Conservation (phyloP, 2,329 filamentous ascomycete species). For the Colletotrichum brevisporum region DNA sequence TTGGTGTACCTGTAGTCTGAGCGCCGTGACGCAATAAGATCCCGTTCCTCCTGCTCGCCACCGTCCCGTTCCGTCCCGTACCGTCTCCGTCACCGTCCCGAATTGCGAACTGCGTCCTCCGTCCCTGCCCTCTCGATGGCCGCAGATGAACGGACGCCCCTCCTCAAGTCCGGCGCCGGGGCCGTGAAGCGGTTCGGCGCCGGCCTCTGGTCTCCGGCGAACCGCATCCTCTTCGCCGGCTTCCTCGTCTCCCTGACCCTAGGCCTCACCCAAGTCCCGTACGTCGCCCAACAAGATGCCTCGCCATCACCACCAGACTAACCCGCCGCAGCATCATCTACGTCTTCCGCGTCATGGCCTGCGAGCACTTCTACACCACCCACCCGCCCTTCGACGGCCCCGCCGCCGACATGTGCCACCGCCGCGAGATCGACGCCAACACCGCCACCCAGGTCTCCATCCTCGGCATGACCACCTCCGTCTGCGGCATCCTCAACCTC, state of each 20-base stretch:
- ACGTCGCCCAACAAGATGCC: conserved; percentile 42
- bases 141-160: conserved; percentile 38
- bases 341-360: conserved; percentile 80
- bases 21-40: not conserved
- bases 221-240: conserved; percentile 68
- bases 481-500: conserved; percentile 77
- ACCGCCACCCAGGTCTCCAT: conserved; percentile 76
- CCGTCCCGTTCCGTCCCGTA: not conserved
- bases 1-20: not conserved
- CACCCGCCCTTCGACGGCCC: conserved; percentile 64
- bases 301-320: conserved; percentile 23
- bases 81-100: not conserved
- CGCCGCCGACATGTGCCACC: conserved; percentile 68
- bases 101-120: not conserved
- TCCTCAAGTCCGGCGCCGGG: conserved; percentile 37
- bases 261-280: conserved; percentile 65
- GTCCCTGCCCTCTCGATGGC: conserved; percentile 25
- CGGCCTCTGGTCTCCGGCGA: conserved; percentile 43
- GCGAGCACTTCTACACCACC: conserved; percentile 75
- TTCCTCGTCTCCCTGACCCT: conserved; percentile 71
- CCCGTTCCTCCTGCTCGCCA: conserved; percentile 2
- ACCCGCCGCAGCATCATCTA: conserved; percentile 63
- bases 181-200: conserved; percentile 39
- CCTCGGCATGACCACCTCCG: conserved; percentile 75
- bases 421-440: conserved; percentile 73